Evolutionary conservation across 2,329 filamentous ascomycete species (phyloP), one percentile per base, ranked within the genome.

Genomic region (Hypoxylon rubiginosum): DNA sequence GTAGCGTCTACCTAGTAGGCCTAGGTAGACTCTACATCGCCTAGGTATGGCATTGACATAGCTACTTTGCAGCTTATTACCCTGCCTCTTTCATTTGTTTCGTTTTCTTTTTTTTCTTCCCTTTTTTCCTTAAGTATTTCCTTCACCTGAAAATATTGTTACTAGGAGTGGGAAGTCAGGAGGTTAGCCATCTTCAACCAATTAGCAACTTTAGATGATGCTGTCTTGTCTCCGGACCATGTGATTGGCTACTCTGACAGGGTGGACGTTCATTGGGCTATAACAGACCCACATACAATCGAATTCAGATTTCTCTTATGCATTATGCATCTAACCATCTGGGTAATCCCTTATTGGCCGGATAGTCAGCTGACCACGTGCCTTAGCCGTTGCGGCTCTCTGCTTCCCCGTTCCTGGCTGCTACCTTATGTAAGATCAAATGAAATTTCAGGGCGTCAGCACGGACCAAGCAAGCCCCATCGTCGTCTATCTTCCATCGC

Each of bases 191-290:
- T 45, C 36, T n/a, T 41, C 15, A 36, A 15, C 61, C 55, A 58
- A 54, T 58, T 5, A 21, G 5, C 6, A 24, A 26, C 19, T 10
- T 4, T 41, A 41, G 54, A 58, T 8, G 10, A 57, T 7, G 32
- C 41, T 28, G 32, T 8, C 17, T n/a, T 7, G 36, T 19, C 43
- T 58, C 64, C 60, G 43, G 17, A 8, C 11, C n/a, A 4, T 58
- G 3, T 64, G 28, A 65, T 65, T 65, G 53, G 62, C 19, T 43
- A 10, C 21, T 26, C 2, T 26, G 17, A 3, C 21, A 39, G n/a
- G 17, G 17, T 21, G 4, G 10, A 46, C 41, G 10, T 17, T 4
- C 3, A 36, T 10, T 15, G 34, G 11, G 34, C 13, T 10, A 15
- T 9, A 15, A 36, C 8, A 11, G 34, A 36, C 34, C 34, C 34